A percentile compares a stretch with the other conserved stretches of the same genome.
These are phyloP conservation scores for Ceratocystis smalleyi DNA, from an alignment of 2,329 filamentous ascomycete genomes.

Conservation along the genomic window DNA sequence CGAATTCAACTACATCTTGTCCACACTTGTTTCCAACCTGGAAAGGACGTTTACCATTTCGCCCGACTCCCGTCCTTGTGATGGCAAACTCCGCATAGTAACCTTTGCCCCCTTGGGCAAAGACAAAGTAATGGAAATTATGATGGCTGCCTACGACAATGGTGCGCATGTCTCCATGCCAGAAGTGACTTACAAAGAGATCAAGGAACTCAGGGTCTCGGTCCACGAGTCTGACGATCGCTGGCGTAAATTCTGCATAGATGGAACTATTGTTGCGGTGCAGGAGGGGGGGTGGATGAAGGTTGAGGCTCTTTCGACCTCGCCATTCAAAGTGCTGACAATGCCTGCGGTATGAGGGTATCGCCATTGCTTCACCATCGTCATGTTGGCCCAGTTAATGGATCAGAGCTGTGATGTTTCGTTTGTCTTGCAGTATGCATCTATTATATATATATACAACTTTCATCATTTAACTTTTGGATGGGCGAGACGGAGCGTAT, in stretches of 20 bases:
- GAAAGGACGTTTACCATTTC: conserved; percentile 74
- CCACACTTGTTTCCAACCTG: conserved; percentile 62
- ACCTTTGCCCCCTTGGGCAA: conserved; percentile 55
- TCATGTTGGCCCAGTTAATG: background rate
- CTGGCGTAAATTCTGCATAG: conserved; percentile 82
- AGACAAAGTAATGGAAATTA: conserved; percentile 57
- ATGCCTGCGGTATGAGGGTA: background rate
- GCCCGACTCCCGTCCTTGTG: conserved; percentile 52
- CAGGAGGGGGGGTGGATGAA: conserved; percentile 56
- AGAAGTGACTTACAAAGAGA: conserved; percentile 56
- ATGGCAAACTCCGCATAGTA: conserved; percentile 55
- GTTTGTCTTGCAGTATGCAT: background rate
- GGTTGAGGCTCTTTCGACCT: conserved; percentile 35
- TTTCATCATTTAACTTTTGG: conserved; percentile 13
- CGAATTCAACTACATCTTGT: conserved; percentile 60
- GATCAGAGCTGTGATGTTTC: background rate
- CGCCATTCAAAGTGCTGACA: conserved; percentile 30
- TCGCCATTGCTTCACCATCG: background rate
- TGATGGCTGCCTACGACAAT: conserved; percentile 47
- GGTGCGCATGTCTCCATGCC: conserved; percentile 39
- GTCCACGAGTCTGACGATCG: conserved; percentile 51
- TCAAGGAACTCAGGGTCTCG: conserved; percentile 51
- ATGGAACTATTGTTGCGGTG: conserved; percentile 70
- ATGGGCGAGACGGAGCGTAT: background rate
- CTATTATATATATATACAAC: conserved; percentile 23